phyloP scores from a whole-genome alignment of 2,329 filamentous ascomycete genomes.

The Setomelanomma holmii region DNA sequence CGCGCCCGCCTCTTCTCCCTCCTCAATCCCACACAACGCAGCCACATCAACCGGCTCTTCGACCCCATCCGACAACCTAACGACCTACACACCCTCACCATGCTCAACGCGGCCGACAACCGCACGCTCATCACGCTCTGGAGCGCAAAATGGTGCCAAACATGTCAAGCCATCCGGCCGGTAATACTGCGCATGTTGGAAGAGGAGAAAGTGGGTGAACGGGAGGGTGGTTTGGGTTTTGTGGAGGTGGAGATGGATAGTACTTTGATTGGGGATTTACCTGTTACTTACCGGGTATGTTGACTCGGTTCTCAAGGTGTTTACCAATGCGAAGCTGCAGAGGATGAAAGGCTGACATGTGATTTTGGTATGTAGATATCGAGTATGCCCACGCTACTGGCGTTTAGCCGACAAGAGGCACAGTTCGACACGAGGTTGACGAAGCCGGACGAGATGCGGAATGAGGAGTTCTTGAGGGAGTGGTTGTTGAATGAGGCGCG shows the following conservation, averaged over 20 bases:
- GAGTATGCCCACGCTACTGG: conserved; percentile 57
- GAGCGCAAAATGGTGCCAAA: conserved; percentile 57
- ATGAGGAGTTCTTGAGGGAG: conserved; percentile 51
- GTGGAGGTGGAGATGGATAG: conserved; percentile 59
- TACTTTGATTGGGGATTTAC: conserved; percentile 51
- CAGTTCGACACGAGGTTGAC: conserved; percentile 56
- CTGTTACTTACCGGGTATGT: conserved; percentile 49
- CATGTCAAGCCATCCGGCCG: conserved; percentile 53
- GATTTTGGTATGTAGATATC: conserved; percentile 43
- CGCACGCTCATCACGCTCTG: conserved; percentile 58
- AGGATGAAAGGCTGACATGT: conserved; percentile 2
- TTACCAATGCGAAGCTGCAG: background rate
- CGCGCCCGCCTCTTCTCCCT: conserved; percentile 24
- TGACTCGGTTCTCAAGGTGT: background rate
- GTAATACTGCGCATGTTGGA: conserved; percentile 53
- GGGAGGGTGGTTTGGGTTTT: conserved; percentile 54
- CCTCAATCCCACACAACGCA: conserved; percentile 17
- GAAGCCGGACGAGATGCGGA: conserved; percentile 54
- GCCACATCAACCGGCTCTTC: conserved; percentile 42
- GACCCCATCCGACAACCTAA: conserved; percentile 55
- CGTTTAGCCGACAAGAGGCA: conserved; percentile 59
- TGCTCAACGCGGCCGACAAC: conserved; percentile 55
- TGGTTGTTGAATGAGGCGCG: conserved; percentile 59
- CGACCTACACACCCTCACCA: conserved; percentile 56
- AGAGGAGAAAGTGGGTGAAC: conserved; percentile 53